Conservation (phyloP, 257 asterid genomes). For the Solanum arcanum region DNA sequence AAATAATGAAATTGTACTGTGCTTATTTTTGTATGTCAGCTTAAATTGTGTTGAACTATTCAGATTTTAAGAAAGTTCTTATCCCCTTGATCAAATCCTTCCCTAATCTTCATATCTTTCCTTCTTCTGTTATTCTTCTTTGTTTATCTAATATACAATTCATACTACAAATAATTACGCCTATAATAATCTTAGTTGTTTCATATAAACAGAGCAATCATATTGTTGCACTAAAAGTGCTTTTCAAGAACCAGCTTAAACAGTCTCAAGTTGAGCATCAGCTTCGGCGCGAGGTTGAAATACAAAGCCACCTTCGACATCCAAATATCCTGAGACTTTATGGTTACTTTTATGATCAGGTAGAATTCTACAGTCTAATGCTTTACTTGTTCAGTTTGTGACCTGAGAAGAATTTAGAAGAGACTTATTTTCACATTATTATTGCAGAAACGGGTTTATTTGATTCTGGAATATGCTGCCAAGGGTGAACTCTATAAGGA, state of each 20-base stretch:
- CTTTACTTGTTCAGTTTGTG: background rate
- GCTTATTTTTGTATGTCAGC: background rate
- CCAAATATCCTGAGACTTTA: constrained; percentile 85
- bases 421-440: background rate
- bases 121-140: background rate
- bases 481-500: constrained; percentile 95
- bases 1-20: background rate
- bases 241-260: constrained; percentile 80
- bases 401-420: background rate
- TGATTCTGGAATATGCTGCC: constrained; percentile 89
- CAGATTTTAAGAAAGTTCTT: background rate
- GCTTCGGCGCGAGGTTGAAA: constrained; percentile 95
- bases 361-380: background rate
- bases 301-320: constrained; percentile 92
- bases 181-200: background rate
- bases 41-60: background rate
- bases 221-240: constrained; percentile 77
- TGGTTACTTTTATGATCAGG: constrained; percentile 95
- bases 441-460: constrained; percentile 79
- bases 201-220: constrained; percentile 65
- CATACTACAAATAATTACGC: background rate
- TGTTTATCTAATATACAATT: background rate
- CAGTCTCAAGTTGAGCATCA: constrained; percentile 94
- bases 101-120: background rate
- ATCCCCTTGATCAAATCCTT: background rate